Evolutionary conservation across 192 early-diverging fungal species (phyloP).

Genomic region (Backusella circina): DNA sequence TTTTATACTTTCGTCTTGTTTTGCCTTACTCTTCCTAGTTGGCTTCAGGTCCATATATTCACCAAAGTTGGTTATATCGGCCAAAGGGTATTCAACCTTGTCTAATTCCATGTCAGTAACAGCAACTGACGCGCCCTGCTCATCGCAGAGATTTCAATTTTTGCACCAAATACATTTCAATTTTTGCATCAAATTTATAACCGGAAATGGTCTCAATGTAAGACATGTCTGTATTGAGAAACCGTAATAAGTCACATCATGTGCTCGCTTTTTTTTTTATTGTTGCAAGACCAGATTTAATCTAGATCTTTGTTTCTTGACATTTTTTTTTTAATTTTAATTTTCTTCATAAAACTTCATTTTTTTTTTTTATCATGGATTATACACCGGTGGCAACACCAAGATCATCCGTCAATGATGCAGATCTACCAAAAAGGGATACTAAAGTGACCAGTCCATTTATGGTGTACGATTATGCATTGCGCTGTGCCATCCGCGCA

Average conservation of each 20-base stretch:
- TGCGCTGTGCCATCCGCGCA: constrained; percentile 36
- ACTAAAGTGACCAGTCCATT: neutral
- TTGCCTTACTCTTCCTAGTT: too few relatives aligned
- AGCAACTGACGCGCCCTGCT: too few relatives aligned
- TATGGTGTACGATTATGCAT: constrained; percentile 33
- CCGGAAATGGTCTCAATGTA: too few relatives aligned
- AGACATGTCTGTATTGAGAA: neutral
- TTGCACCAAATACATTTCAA: neutral
- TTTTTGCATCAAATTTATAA: neutral
- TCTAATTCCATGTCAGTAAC: too few relatives aligned
- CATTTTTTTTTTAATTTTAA: neutral
- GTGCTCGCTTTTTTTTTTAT: neutral
- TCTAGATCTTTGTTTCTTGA: neutral
- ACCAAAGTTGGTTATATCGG: too few relatives aligned
- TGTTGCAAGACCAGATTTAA: neutral
- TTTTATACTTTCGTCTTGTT: too few relatives aligned
- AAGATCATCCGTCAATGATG: neutral
- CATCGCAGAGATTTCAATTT: too few relatives aligned
- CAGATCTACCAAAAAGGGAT: neutral
- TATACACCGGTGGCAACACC: neutral
- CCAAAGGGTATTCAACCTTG: too few relatives aligned
- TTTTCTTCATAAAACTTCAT: neutral
- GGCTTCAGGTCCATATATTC: too few relatives aligned
- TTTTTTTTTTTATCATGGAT: neutral
- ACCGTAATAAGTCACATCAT: neutral